Percentiles rank a stretch among this genome's conserved stretches.
Evolutionary conservation across 306 rosid species (phyloP).

Genomic region (Malus fusca): DNA sequence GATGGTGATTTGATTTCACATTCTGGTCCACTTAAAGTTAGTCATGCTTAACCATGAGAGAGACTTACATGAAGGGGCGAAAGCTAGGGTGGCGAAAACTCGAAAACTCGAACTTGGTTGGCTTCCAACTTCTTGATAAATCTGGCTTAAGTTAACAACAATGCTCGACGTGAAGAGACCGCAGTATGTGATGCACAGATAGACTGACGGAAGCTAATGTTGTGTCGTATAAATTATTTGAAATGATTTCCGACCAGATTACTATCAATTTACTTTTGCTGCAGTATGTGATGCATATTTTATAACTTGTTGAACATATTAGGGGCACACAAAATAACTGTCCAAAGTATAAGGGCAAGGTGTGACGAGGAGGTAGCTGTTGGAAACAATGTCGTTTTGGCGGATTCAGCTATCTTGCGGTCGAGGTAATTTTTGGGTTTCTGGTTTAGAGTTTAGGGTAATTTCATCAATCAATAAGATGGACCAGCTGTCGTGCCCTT

Average conservation of each 20-base stretch:
- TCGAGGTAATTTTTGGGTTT: background rate
- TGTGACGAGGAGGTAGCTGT: background rate
- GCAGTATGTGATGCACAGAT: background rate
- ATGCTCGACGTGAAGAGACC: background rate
- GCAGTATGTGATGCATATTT: background rate
- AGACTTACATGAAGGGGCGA: no score
- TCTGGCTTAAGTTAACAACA: background rate
- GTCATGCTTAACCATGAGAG: background rate
- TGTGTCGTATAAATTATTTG: background rate
- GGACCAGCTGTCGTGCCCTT: slow-evolving; percentile 1
- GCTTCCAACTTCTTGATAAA: background rate
- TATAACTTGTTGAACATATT: background rate
- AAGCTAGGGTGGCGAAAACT: background rate
- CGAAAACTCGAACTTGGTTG: background rate
- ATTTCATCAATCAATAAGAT: background rate
- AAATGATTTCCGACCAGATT: background rate
- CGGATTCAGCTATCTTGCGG: background rate
- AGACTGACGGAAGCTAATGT: background rate
- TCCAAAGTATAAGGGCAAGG: background rate
- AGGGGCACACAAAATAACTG: background rate
- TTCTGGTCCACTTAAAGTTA: background rate
- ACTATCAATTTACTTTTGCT: background rate
- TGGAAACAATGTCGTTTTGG: background rate
- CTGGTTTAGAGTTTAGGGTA: background rate
- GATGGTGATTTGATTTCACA: background rate